Percentiles rank a stretch among this genome's conserved stretches.
phyloP scores from a whole-genome alignment of 768 basidiomycete genomes.

The Boletus rubescentipes region DNA sequence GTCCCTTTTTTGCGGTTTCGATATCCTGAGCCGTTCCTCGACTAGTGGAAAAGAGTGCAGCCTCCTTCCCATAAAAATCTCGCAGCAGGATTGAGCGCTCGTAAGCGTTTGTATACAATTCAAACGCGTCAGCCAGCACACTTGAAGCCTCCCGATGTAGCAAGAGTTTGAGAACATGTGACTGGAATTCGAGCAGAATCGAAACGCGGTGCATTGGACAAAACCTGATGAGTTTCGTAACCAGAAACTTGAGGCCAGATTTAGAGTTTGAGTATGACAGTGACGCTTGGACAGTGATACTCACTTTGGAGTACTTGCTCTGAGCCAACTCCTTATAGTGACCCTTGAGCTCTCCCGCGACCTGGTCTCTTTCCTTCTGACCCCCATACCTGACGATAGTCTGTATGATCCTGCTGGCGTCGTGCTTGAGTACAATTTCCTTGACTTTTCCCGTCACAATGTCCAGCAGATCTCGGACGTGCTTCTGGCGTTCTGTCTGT shows the following conservation, averaged over 20 bases:
- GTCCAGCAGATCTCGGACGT: slow-evolving; percentile 71
- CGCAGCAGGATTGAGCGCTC: slow-evolving; percentile 78
- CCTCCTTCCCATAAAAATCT: slow-evolving; percentile 92
- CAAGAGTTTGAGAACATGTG: slow-evolving; percentile 71
- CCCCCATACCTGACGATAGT: slow-evolving; percentile 81
- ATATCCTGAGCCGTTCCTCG: slow-evolving; percentile 60
- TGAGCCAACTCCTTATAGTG: slow-evolving; percentile 74
- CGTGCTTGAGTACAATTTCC: slow-evolving; percentile 88
- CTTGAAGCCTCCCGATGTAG: slow-evolving; percentile 83
- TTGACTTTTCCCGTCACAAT: slow-evolving; percentile 79
- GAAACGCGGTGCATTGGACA: slow-evolving; percentile 72
- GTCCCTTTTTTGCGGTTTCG: slow-evolving; percentile 61
- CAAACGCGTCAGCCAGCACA: slow-evolving; percentile 85
- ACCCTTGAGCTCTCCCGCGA: slow-evolving; percentile 83
- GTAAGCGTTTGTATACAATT: slow-evolving; percentile 82
- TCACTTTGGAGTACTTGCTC: slow-evolving; percentile 88
- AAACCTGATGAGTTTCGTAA: slow-evolving; percentile 74
- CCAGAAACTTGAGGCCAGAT: slow-evolving; percentile 56
- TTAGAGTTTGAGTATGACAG: neutral
- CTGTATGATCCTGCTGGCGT: slow-evolving; percentile 84
- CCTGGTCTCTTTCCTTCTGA: slow-evolving; percentile 69
- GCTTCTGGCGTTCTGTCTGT: slow-evolving; percentile 68
- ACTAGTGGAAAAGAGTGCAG: slow-evolving; percentile 61
- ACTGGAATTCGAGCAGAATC: slow-evolving; percentile 79
- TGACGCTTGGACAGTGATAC: slow-evolving; percentile 8